Evolutionary conservation across 805 yeast genomes (phyloP), one percentile per base, ranked within the genome.

Genomic region (Candida palmyrensis): DNA sequence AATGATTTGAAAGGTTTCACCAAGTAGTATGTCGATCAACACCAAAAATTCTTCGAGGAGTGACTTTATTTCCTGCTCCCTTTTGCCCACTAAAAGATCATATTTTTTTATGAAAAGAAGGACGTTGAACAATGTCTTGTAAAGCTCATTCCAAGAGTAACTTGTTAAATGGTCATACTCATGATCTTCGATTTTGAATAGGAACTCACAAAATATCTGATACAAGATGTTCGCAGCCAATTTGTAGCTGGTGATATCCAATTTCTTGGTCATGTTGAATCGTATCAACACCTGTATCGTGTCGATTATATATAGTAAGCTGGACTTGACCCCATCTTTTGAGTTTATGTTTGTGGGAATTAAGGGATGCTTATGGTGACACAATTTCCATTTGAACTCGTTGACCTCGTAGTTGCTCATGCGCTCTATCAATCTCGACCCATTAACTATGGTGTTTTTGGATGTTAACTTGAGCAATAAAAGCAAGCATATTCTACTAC

Each of bases 331-430:
- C 2, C 55, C 57, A 16, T 42, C 44, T 6, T 51, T 42, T 2
- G 45, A 49, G 13, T 15, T 9, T 10, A n/a, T 10, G 36, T 47
- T 48, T 17, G 41, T 40, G 23, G 66, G 66, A 3, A 66, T 41
- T 8, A 57, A 32, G 2, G 71, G 70, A 10, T 42, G 33, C 32
- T 47, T 51, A 34, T 66, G 71, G 36, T 63, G 73, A 22, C 67
- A 61, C 26, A 66, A 42, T 41, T 66, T 66, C 67, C 68, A 66
- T 33, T 55, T 54, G 45, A 52, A 53, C 36, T 65, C 71, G 32
- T 66, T 54, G 4, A 57, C 51, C 16, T 47, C 40, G 21, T 38
- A 47, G 5, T 44, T 18, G 15, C 39, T 39, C 3, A 44, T 25
- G 7, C 38, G 30, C 8, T 42, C 41, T 4, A 38, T 16, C 11